Conservation (phyloP, 805 yeast genomes). For the Metschnikowia kunwiensis region DNA sequence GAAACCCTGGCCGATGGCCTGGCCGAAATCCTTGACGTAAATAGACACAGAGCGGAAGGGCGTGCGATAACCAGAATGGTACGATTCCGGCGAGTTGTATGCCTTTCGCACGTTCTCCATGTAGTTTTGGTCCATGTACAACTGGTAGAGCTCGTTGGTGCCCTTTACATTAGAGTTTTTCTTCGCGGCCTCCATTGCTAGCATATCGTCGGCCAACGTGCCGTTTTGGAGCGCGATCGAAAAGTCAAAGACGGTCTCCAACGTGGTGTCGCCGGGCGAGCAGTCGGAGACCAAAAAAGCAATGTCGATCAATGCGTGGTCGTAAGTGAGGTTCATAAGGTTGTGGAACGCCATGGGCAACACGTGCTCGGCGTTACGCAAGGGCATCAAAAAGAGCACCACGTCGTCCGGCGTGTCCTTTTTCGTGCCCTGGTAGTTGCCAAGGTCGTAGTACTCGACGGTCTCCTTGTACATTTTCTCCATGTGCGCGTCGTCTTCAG, state of each 20-base stretch:
- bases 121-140: constrained; percentile 66
- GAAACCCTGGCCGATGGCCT: constrained; percentile 80
- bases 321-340: constrained; percentile 82
- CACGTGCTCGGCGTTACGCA: constrained; percentile 74
- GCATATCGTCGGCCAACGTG: constrained; percentile 49
- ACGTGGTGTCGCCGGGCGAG: constrained; percentile 61
- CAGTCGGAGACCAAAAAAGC: constrained; percentile 82
- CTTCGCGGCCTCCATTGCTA: constrained; percentile 37
- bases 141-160: constrained; percentile 58
- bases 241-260: constrained; percentile 62
- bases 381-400: constrained; percentile 68
- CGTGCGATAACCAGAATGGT: constrained; percentile 55
- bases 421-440: constrained; percentile 49
- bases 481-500: constrained; percentile 19
- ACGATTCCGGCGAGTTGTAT: constrained; percentile 55
- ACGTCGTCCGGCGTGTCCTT: constrained; percentile 44
- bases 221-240: constrained; percentile 70
- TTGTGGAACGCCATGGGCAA: constrained; percentile 81
- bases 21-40: constrained; percentile 80
- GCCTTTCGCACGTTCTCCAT: constrained; percentile 54
- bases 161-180: constrained; percentile 43
- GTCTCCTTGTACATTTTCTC: constrained; percentile 36
- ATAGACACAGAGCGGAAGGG: constrained; percentile 81
- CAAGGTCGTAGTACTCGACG: constrained; percentile 62
- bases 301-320: constrained; percentile 73